A percentile compares a stretch with the other conserved stretches of the same genome.
phyloP scores from a whole-genome alignment of 345 rosid species.

The Brassica cretica region DNA sequence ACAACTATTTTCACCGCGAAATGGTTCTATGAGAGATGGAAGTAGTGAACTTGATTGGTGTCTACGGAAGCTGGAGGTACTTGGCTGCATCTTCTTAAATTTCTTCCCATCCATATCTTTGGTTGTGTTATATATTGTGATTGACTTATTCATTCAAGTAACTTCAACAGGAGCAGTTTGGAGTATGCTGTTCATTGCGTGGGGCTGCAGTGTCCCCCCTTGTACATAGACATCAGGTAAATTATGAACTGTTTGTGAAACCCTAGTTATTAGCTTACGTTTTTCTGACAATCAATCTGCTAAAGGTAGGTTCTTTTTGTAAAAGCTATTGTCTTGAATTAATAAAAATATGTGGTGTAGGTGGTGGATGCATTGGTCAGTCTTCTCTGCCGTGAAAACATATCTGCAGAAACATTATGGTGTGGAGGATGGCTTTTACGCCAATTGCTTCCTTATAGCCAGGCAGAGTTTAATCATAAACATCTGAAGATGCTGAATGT shows the following conservation, averaged over 20 bases:
- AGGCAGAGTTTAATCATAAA: constrained; percentile 75
- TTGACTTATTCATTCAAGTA: constrained; percentile 19
- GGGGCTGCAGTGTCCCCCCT: constrained; percentile 59
- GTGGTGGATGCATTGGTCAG: constrained; percentile 87
- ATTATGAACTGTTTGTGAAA: constrained; percentile 1
- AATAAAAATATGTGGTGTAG: constrained; percentile 45
- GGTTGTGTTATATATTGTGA: constrained; percentile 1
- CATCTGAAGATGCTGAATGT: constrained; percentile 78
- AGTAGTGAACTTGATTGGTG: constrained; percentile 67
- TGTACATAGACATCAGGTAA: constrained; percentile 79
- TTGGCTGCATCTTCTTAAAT: constrained; percentile 5
- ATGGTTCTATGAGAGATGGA: constrained; percentile 52
- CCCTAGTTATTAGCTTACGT: background rate
- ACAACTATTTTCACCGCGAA: constrained; percentile 75
- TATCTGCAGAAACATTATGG: constrained; percentile 93
- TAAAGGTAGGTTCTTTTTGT: constrained; percentile 2
- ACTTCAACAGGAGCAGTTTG: constrained; percentile 67
- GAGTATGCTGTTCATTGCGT: constrained; percentile 49
- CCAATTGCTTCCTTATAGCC: constrained; percentile 87
- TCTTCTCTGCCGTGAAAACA: constrained; percentile 81
- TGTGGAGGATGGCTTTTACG: constrained; percentile 98
- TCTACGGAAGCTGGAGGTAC: constrained; percentile 75
- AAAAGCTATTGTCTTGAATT: constrained; percentile 13
- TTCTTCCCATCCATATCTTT: constrained; percentile 2
- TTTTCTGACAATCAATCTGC: constrained; percentile 6